Evolutionary conservation across 257 asterid genomes (phyloP).

Genomic region (Fraxinus americana): DNA sequence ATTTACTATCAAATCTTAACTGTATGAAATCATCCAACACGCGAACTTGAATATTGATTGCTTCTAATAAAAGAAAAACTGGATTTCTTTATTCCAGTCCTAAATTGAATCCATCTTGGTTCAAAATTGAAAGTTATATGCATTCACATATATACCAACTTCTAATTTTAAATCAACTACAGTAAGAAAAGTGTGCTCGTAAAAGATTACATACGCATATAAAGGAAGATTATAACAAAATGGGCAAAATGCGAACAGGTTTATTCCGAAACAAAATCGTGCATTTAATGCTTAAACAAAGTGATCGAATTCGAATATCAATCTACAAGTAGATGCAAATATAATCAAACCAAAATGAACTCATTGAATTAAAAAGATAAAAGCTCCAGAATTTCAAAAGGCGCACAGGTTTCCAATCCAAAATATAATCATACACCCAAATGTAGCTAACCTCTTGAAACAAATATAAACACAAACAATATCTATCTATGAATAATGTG

Average conservation of each 20-base stretch:
- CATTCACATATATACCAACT: neutral
- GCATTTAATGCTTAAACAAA: neutral
- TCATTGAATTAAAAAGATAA: slow-evolving; percentile 7
- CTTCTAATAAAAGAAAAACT: neutral
- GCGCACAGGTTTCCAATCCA: slow-evolving; percentile 20
- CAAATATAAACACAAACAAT: neutral
- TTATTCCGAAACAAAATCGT: neutral
- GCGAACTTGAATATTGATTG: neutral
- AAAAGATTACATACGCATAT: neutral
- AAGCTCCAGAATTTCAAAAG: slow-evolving; percentile 13
- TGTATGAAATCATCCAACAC: neutral
- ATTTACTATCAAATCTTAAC: neutral
- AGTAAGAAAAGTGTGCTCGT: neutral
- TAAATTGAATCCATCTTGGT: neutral
- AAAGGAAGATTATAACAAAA: neutral
- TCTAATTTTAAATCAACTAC: neutral
- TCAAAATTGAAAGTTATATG: neutral
- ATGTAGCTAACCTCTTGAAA: neutral
- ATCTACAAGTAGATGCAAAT: neutral
- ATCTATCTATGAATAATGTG: slow-evolving; percentile 26
- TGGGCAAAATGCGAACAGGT: neutral
- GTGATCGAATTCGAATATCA: slow-evolving; percentile 17
- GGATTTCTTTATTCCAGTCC: neutral
- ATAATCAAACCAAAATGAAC: slow-evolving; percentile 16
- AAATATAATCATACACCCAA: neutral